Base-by-base conservation (phyloP, 176 grass and related monocot genomes). In the Pontederia crassipes region DNA sequence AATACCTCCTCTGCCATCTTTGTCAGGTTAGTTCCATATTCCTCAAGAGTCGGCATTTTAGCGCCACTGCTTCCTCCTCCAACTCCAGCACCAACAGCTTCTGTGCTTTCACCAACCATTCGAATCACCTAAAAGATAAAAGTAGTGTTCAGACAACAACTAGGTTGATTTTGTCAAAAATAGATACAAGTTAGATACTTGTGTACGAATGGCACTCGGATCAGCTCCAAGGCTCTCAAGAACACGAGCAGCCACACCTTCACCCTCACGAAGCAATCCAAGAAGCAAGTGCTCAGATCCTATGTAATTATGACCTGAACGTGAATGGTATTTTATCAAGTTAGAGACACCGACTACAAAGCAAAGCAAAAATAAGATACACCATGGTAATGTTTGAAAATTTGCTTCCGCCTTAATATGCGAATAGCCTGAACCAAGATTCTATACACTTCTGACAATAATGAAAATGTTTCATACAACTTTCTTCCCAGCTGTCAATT, bases 1-100 rank as follows among this genome's bases (percentile, higher is more conserved):
- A 69, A 72, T 88, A 96, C 87, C 86, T 97, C 93, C 55, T 97
- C 93, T 8, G 93, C 93, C 45, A 97, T 77, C 72, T 98, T 98
- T 60, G 93, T 98, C 71, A 98, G 80, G 78, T 89, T 98, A 78
- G 93, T 98, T 63, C 93, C 93, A 15, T 98, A 98, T 64, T 98
- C 93, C 75, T 98, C 93, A 58, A 98, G 93, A 14, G 93, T 98
- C 8, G 93, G 93, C 87, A 91, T 88, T 78, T 98, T 98, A 76
- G 88, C 83, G 6, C 93, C 87, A 71, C 92, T 88, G 58, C 81
- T 87, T 64, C 83, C 92, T 15, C 92, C 92, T 26, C 87, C 92
- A 81, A 97, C 86, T 69, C 81, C 87, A 62, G 87, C 92, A 78
- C 92, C 87, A 45, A 91, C 81, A 54, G 84, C 84, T 85, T 98